phyloP scores from a whole-genome alignment of 768 basidiomycete species.

The Kwoniella dejecticola region DNA sequence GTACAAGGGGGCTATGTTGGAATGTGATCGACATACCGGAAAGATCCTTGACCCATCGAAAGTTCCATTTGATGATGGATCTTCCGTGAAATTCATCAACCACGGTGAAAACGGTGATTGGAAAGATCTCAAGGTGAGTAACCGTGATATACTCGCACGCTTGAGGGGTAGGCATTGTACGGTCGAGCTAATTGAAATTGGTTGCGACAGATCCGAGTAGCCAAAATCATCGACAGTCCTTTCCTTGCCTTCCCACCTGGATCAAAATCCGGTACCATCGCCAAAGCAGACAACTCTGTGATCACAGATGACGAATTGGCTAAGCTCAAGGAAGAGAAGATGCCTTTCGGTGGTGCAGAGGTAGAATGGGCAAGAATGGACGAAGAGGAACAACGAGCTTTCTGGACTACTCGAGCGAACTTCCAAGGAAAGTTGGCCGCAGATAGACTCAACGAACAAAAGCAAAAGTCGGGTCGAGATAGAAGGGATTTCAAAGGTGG shows the following conservation, averaged over 20 bases:
- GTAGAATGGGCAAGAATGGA: conserved; percentile 46
- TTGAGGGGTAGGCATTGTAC: not conserved
- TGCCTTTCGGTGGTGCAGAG: conserved; percentile 46
- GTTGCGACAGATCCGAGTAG: conserved; percentile 35
- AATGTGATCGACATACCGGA: conserved; percentile 45
- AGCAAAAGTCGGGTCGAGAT: conserved; percentile 20
- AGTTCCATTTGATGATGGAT: conserved; percentile 42
- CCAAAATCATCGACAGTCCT: conserved; percentile 40
- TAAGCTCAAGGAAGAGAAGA: conserved; percentile 46
- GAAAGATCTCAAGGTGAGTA: conserved; percentile 56
- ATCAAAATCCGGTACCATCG: conserved; percentile 46
- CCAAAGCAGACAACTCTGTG: conserved; percentile 36
- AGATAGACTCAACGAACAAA: conserved; percentile 35
- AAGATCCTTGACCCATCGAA: conserved; percentile 42
- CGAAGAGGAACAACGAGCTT: conserved; percentile 50
- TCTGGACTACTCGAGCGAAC: conserved; percentile 53
- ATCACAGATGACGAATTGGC: conserved; percentile 50
- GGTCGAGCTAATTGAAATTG: not conserved
- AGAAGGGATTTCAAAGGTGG: conserved; percentile 39
- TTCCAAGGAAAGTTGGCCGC: conserved; percentile 53
- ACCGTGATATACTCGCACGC: too few species aligned
- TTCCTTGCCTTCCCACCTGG: conserved; percentile 55
- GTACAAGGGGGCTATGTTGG: conserved; percentile 51
- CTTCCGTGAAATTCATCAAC: conserved; percentile 52
- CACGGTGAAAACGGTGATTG: conserved; percentile 53